phyloP scores from a whole-genome alignment of 164 flowering plant genomes.

The Macadamia tetraphylla region DNA sequence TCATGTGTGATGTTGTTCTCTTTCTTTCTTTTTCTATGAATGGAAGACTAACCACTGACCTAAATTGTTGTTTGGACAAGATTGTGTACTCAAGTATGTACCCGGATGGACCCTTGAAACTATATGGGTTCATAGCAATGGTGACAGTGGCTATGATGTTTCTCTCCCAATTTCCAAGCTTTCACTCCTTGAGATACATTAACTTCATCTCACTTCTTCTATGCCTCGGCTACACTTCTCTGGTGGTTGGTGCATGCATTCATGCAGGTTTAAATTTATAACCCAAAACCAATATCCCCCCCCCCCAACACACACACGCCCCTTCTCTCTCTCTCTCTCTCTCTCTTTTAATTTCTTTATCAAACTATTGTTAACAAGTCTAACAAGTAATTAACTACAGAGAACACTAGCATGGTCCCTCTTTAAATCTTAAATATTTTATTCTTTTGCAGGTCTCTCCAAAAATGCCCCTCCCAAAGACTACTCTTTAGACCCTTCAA shows the following conservation, averaged over 20 bases:
- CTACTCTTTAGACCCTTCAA: constrained; percentile 57
- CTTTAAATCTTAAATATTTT: too few species aligned
- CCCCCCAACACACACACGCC: too few species aligned
- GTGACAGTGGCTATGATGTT: constrained; percentile 75
- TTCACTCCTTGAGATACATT: constrained; percentile 89
- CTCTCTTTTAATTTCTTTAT: too few species aligned
- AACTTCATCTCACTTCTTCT: constrained; percentile 76
- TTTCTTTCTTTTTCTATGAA: neutral
- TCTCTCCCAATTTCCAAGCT: constrained; percentile 84
- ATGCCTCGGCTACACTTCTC: constrained; percentile 78
- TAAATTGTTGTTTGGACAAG: constrained; percentile 25
- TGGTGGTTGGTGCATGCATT: constrained; percentile 81
- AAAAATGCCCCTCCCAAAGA: constrained; percentile 65
- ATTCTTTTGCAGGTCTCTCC: constrained; percentile 41
- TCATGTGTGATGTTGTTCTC: neutral
- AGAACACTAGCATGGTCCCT: too few species aligned
- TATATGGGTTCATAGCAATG: constrained; percentile 85
- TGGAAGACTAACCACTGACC: neutral
- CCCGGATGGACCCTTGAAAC: constrained; percentile 67
- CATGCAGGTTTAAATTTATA: constrained; percentile 48
- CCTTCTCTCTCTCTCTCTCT: too few species aligned
- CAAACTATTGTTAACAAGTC: too few species aligned
- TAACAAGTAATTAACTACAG: too few species aligned
- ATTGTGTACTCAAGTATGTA: constrained; percentile 62
- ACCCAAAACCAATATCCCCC: too few species aligned